A percentile compares a stretch with the other conserved stretches of the same genome.
phyloP scores from a whole-genome alignment of 2,329 filamentous ascomycete genomes.

The Calonectria ilicicola region DNA sequence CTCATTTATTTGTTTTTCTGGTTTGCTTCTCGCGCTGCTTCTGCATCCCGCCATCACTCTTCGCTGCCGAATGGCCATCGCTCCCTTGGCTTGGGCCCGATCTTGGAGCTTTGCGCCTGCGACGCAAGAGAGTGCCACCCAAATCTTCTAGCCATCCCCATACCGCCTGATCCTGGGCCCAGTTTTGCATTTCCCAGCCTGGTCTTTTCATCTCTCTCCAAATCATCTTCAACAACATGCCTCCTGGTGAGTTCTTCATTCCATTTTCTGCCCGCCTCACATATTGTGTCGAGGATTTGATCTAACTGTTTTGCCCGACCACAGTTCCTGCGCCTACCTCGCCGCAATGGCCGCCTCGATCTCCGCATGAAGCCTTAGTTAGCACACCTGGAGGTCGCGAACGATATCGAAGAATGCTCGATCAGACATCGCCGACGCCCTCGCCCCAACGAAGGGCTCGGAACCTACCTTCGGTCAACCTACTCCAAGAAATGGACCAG shows the following conservation, averaged over 20 bases:
- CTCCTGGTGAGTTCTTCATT: slow-evolving; percentile 40
- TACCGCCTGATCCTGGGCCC: slow-evolving; percentile 24
- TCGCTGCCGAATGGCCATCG: slow-evolving; percentile 33
- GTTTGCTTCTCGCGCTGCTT: not conserved
- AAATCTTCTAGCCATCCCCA: slow-evolving; percentile 28
- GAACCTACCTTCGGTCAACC: slow-evolving; percentile 45
- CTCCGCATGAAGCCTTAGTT: slow-evolving; percentile 72
- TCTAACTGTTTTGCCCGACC: not conserved
- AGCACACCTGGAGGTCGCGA: slow-evolving; percentile 83
- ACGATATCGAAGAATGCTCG: slow-evolving; percentile 76
- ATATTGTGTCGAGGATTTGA: not conserved
- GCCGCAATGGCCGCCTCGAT: slow-evolving; percentile 75
- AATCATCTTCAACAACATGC: slow-evolving; percentile 32
- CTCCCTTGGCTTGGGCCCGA: slow-evolving; percentile 24
- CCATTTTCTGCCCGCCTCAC: not conserved
- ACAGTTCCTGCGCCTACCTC: slow-evolving; percentile 53
- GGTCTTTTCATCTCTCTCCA: not conserved
- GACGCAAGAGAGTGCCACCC: slow-evolving; percentile 13
- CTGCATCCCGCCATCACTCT: not conserved
- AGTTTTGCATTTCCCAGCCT: slow-evolving; percentile 26
- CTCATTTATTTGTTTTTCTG: slow-evolving; percentile 1
- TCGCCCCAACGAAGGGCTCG: slow-evolving; percentile 62
- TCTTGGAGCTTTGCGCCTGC: slow-evolving; percentile 31
- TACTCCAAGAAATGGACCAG: slow-evolving; percentile 45
- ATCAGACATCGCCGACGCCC: slow-evolving; percentile 75